These are phyloP conservation scores for Rhypophila decipiens DNA, from an alignment of 495 filamentous ascomycete species.

Conservation along the genomic window DNA sequence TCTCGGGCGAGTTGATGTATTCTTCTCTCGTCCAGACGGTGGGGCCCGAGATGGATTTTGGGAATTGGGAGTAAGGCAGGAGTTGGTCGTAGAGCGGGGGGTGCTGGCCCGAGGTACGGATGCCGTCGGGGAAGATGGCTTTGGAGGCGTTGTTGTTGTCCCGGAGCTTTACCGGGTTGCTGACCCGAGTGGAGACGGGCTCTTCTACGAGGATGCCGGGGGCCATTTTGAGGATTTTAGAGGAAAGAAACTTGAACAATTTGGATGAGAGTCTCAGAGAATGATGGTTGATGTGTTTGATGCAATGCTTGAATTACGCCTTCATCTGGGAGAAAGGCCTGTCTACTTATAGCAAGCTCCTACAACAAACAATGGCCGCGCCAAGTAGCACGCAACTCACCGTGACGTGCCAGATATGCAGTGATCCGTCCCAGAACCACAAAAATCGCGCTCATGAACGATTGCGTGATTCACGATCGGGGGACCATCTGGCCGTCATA, in stretches of 20 bases:
- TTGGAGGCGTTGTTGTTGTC: constrained; percentile 19
- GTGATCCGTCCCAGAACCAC: no score
- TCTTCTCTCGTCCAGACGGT: constrained; percentile 76
- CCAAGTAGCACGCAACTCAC: no score
- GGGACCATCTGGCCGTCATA: no score
- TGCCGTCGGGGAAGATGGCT: constrained; percentile 40
- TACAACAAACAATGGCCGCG: no score
- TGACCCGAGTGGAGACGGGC: background rate
- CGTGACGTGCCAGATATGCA: no score
- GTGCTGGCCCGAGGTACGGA: constrained; percentile 74
- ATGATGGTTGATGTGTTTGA: background rate
- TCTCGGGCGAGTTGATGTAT: constrained; percentile 62
- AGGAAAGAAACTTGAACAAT: background rate
- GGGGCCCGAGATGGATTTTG: constrained; percentile 63
- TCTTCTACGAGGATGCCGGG: constrained; percentile 29
- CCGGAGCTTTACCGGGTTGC: constrained; percentile 1
- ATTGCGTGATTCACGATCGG: no score
- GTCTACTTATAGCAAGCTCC: no score
- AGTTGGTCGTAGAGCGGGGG: constrained; percentile 62
- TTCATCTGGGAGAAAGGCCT: no score
- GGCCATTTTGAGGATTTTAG: constrained; percentile 17
- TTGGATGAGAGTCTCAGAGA: background rate
- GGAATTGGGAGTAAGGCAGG: constrained; percentile 64
- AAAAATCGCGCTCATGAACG: no score
- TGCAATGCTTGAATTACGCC: background rate